Conservation (phyloP, 176 grass and related monocot genomes). For the Melocanna baccifera region DNA sequence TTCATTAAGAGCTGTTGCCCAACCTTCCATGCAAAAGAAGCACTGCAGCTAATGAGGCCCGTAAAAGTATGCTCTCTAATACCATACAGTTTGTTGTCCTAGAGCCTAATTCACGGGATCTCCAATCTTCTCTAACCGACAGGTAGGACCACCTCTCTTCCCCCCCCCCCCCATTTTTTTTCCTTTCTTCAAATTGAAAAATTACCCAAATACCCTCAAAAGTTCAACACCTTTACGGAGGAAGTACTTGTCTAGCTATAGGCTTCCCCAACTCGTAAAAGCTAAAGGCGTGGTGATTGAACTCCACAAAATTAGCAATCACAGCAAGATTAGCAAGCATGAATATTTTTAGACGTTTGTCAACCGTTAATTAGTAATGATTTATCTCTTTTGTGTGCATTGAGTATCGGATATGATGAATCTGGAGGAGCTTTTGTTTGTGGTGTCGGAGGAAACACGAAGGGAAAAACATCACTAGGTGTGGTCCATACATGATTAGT, state of each 20-base stretch:
- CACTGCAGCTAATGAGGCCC: too few species aligned
- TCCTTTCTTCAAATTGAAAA: too few species aligned
- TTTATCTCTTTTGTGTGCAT: background rate
- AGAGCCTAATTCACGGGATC: too few species aligned
- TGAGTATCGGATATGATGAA: background rate
- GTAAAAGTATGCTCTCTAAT: too few species aligned
- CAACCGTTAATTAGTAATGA: background rate
- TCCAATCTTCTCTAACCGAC: too few species aligned
- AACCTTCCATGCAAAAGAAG: too few species aligned
- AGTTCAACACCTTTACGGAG: too few species aligned
- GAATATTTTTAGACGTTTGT: background rate
- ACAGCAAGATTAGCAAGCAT: background rate
- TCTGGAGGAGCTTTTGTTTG: background rate
- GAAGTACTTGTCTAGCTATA: background rate
- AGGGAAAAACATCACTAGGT: background rate
- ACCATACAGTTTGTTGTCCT: too few species aligned
- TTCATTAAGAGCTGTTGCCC: too few species aligned
- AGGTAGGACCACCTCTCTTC: too few species aligned
- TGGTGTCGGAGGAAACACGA: background rate
- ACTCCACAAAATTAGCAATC: background rate
- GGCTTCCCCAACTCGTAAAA: background rate
- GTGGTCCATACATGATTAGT: background rate
- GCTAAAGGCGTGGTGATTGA: background rate
- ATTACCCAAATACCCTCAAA: too few species aligned
- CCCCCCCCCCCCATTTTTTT: too few species aligned